phyloP scores from a whole-genome alignment of 1,284 basidiomycete genomes.

The Ceratobasidium sp. region DNA sequence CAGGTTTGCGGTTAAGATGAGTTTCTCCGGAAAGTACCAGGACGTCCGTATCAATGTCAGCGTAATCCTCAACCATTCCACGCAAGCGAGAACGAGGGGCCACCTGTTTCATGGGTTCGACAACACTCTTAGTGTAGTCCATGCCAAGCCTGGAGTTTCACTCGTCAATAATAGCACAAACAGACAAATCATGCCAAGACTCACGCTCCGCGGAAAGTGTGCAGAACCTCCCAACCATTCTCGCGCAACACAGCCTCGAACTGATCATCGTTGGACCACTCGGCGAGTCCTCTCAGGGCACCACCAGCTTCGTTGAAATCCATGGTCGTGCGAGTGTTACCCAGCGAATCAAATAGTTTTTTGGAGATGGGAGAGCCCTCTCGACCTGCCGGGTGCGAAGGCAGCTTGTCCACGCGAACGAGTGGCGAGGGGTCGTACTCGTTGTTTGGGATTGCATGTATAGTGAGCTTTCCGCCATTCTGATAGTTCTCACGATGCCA shows the following conservation, averaged over 20 bases:
- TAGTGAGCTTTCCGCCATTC: conserved; percentile 42
- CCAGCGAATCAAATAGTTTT: conserved; percentile 40
- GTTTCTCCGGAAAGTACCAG: conserved; percentile 54
- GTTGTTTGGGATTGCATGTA: conserved; percentile 51
- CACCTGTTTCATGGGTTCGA: conserved; percentile 50
- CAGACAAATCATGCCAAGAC: conserved; percentile 40
- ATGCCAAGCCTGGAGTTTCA: conserved; percentile 48
- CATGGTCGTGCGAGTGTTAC: conserved; percentile 43
- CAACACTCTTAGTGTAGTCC: conserved; percentile 54
- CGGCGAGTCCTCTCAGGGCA: conserved; percentile 41
- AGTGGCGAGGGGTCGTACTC: conserved; percentile 51
- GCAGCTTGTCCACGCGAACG: conserved; percentile 52
- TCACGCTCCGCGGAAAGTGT: conserved; percentile 52
- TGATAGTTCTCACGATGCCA: conserved; percentile 50
- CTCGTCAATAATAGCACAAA: conserved; percentile 7
- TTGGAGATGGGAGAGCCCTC: conserved; percentile 43
- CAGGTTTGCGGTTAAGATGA: conserved; percentile 54
- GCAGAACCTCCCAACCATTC: conserved; percentile 51
- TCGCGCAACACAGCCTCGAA: conserved; percentile 49
- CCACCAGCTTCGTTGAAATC: conserved; percentile 48
- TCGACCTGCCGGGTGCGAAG: conserved; percentile 38
- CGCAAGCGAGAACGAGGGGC: conserved; percentile 49
- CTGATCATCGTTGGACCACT: conserved; percentile 44
- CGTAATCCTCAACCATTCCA: conserved; percentile 54
- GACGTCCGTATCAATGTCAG: conserved; percentile 49